Percentiles rank a stretch among this genome's conserved stretches.
Conservation (phyloP, 768 basidiomycete species). For the Boletus sensibilis region DNA sequence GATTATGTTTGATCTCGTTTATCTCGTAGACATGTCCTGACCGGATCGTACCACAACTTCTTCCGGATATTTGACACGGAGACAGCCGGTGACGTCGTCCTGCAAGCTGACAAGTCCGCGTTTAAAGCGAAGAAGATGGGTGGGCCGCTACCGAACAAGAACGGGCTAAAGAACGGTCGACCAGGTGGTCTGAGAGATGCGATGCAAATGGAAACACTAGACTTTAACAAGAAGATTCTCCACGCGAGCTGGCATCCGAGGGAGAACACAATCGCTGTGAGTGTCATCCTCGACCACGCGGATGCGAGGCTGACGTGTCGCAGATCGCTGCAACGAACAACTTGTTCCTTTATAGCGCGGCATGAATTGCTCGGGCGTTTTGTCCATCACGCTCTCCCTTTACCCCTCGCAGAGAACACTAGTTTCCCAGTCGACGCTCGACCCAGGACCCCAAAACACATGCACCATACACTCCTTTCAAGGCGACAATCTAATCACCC, state of each 20-base stretch:
- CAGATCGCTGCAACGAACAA: slow-evolving; percentile 87
- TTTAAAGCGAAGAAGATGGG: slow-evolving; percentile 99
- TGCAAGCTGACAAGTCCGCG: slow-evolving; percentile 98
- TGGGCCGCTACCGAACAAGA: slow-evolving; percentile 72
- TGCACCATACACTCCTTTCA: slow-evolving; percentile 19
- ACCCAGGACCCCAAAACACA: slow-evolving; percentile 17
- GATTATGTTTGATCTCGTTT: slow-evolving; percentile 10
- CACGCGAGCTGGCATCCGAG: slow-evolving; percentile 97
- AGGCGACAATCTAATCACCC: slow-evolving; percentile 29
- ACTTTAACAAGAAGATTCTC: slow-evolving; percentile 97
- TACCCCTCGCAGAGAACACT: slow-evolving; percentile 12
- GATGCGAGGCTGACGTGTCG: slow-evolving; percentile 5
- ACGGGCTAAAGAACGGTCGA: slow-evolving; percentile 74
- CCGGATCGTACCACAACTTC: slow-evolving; percentile 99
- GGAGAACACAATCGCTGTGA: slow-evolving; percentile 96
- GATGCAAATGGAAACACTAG: slow-evolving; percentile 82
- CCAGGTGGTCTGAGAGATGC: slow-evolving; percentile 70
- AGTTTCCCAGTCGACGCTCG: slow-evolving; percentile 10
- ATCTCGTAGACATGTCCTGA: slow-evolving; percentile 78
- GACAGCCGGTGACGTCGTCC: slow-evolving; percentile 80
- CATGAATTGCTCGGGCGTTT: slow-evolving; percentile 31
- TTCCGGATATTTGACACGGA: slow-evolving; percentile 99
- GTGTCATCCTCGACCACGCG: slow-evolving; percentile 32
- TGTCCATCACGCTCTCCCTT: neutral
- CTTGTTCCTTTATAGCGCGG: slow-evolving; percentile 37